Evolutionary conservation across 2,329 filamentous ascomycete species (phyloP), one percentile per base, ranked within the genome.

Genomic region (Aspergillus unguis): DNA sequence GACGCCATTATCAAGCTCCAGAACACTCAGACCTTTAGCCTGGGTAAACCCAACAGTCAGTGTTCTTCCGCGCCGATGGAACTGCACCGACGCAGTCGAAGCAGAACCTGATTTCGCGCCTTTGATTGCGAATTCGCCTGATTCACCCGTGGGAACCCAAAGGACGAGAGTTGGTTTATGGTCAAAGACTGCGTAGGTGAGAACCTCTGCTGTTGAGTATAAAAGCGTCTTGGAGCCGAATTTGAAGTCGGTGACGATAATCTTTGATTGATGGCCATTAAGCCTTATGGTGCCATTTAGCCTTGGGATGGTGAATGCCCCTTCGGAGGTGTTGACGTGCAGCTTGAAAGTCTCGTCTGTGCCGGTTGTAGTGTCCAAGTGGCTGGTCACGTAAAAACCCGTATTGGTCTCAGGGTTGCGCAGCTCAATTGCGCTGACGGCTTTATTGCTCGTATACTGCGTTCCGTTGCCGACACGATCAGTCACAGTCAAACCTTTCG

Each of bases 251-350:
- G 82, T 82, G 0, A 82, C 79, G 3, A 85, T 65, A 11, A 86
- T 80, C 71, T 85, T 85, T 6, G 82, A 79, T 50, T 85, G 80
- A 35, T 84, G 80, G 1, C 84, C 84, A 50, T 84, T 78, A 37
- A 86, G 73, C 5, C 77, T 71, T 41, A 85, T 77, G 0, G 66
- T 62, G 0, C 71, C 72, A 2, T 71, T 75, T 42, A 77, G 71
- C 51, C 78, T 77, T 1, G 83, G 82, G 10, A 86, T 73, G 0
- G 75, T 79, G 6, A 85, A 55, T 4, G 73, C 66, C 1, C 83
- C 83, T 11, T 71, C 70, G 0, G 82, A 84, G 0, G 83, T 85
- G 41, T 76, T 77, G 6, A 85, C 75, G 4, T 75, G 70, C 5
- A 86, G 66, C 42, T 76, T 77, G 67, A 85, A 85, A 0, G 72